A percentile compares a stretch with the other conserved stretches of the same genome.
These are phyloP conservation scores for Suillus spraguei DNA, from an alignment of 768 basidiomycete genomes.

Conservation along the genomic window DNA sequence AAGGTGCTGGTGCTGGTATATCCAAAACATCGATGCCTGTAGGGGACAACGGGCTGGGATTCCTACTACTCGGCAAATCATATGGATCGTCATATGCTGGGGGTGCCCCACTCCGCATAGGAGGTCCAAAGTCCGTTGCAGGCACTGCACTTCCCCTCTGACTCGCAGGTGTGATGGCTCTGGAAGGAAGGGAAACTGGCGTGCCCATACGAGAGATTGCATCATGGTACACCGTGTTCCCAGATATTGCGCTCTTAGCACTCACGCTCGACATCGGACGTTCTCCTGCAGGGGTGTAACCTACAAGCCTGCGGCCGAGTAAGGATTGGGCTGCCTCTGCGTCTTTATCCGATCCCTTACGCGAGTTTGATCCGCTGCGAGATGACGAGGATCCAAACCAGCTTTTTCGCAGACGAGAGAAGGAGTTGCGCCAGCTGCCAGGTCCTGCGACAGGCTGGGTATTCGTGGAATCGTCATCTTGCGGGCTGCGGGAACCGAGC, in stretches of 20 bases:
- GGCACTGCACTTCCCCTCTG: slow-evolving; percentile 20
- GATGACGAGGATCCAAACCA: slow-evolving; percentile 54
- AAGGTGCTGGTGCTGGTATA: slow-evolving; percentile 58
- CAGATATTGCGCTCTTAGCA: slow-evolving; percentile 52
- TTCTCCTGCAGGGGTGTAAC: slow-evolving; percentile 39
- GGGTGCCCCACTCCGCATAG: slow-evolving; percentile 28
- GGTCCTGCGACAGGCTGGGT: slow-evolving; percentile 27
- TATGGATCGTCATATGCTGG: slow-evolving; percentile 38
- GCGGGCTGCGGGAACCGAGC: slow-evolving; percentile 28
- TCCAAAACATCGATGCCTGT: slow-evolving; percentile 50
- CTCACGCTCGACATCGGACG: slow-evolving; percentile 65
- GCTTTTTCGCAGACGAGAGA: slow-evolving; percentile 54
- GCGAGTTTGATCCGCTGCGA: slow-evolving; percentile 28
- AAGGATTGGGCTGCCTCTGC: slow-evolving; percentile 46
- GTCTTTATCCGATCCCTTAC: slow-evolving; percentile 42
- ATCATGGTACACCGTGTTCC: slow-evolving; percentile 64
- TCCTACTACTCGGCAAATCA: slow-evolving; percentile 26
- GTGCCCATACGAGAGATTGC: slow-evolving; percentile 51
- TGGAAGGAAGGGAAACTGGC: slow-evolving; percentile 42
- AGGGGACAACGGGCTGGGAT: slow-evolving; percentile 29
- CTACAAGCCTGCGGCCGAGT: slow-evolving; percentile 37
- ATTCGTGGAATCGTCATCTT: slow-evolving; percentile 22
- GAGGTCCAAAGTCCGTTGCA: slow-evolving; percentile 14
- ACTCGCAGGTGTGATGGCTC: slow-evolving; percentile 49
- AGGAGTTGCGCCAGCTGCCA: slow-evolving; percentile 36